Base-by-base conservation (phyloP, 1,284 basidiomycete genomes). In the Cutaneotrichosporon arboriforme region DNA sequence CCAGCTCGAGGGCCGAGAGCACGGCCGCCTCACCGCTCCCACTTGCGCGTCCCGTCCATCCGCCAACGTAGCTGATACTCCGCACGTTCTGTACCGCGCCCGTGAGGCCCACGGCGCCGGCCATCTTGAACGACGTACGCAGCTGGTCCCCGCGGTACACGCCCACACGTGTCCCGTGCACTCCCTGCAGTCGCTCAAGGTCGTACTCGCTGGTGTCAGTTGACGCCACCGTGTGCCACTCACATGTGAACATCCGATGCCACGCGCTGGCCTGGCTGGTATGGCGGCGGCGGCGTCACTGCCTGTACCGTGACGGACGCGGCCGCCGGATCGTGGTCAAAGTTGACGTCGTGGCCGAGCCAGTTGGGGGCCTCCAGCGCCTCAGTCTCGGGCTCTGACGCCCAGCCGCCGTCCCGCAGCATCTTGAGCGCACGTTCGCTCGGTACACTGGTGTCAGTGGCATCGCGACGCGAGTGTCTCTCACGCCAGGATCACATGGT, bases 11-110 rank as follows among this genome's bases (percentile, higher is more conserved):
- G 1, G 76, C 76, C 0, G 69, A 82, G 0, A 85, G 81, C 72
- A 89, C 89, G 4, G 86, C 87, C 64, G 90, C 87, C 73, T 89
- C 86, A 73, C 90, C 87, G 76, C 87, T 86, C 1, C 66, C 87
- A 62, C 88, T 88, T 4, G 17, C 26, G 4, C n/a, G 18, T 51
- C 83, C 81, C 17, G 49, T 20, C 79, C 86, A 90, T 7, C 87
- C 88, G n/a, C 87, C 86, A 2, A 83, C 85, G 66, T 82, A 90
- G 15, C 82, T 81, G 52, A 89, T 80, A 1, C 81, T 80, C 9
- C 84, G 79, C 18, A 67, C 79, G 62, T 83, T 82, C 71, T 90
- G 87, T 46, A 89, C 86, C 37, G 31, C 26, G 3, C 42, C 4
- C 8, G 18, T 3, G 18, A 41, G 21, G 18, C 20, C 13, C 17